These are phyloP conservation scores for Bolboschoenoplectus hybrid DNA, from an alignment of 202 grass and related monocot species.

Conservation along the genomic window DNA sequence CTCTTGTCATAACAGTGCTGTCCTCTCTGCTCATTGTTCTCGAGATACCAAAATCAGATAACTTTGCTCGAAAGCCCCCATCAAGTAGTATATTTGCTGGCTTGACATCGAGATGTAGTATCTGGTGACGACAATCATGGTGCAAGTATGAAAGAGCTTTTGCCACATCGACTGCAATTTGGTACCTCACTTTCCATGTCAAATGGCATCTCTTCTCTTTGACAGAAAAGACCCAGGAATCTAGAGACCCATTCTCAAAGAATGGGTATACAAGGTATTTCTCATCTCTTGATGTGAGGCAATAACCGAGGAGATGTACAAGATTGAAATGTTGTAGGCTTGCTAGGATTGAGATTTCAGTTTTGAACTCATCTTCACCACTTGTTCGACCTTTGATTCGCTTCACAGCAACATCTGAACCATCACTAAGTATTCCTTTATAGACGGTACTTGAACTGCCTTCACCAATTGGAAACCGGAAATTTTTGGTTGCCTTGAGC, in stretches of 20 bases:
- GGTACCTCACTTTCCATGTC: slow-evolving; percentile 47
- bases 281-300: slow-evolving; percentile 40
- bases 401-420: slow-evolving; percentile 53
- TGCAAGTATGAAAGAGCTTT: slow-evolving; percentile 64
- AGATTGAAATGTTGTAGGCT: slow-evolving; percentile 54
- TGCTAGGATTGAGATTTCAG: slow-evolving; percentile 47
- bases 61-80: slow-evolving; percentile 43
- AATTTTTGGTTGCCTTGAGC: slow-evolving; percentile 44
- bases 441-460: slow-evolving; percentile 50
- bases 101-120: slow-evolving; percentile 72
- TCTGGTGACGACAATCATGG: slow-evolving; percentile 51
- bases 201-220: slow-evolving; percentile 38
- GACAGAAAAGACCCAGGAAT: slow-evolving; percentile 56
- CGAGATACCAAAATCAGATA: slow-evolving; percentile 68
- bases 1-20: slow-evolving; percentile 46
- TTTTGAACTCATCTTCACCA: slow-evolving; percentile 48
- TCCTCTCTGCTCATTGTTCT: slow-evolving; percentile 53
- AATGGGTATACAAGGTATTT: slow-evolving; percentile 55
- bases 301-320: slow-evolving; percentile 60
- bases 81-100: slow-evolving; percentile 72
- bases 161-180: slow-evolving; percentile 51
- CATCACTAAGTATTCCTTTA: slow-evolving; percentile 50
- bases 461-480: slow-evolving; percentile 39
- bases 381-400: slow-evolving; percentile 38
- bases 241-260: slow-evolving; percentile 57